A percentile compares a stretch with the other conserved stretches of the same genome.
Conservation (phyloP, 805 yeast species). For the Candida pseudofarinosa region DNA sequence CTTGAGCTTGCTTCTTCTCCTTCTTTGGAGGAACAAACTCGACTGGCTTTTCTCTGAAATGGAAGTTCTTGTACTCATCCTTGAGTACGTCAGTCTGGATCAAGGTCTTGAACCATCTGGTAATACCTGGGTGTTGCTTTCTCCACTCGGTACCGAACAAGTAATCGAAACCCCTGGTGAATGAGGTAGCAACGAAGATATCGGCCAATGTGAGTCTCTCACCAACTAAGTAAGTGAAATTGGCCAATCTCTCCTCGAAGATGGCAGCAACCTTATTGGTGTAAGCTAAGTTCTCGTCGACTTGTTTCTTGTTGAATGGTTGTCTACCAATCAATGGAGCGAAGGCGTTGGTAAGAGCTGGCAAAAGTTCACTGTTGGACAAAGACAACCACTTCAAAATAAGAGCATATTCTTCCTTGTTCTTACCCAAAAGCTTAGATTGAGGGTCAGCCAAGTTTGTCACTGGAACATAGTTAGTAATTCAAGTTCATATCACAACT, state of each 20-base stretch:
- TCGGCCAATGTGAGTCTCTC: conserved; percentile 59
- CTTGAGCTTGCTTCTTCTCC: conserved; percentile 53
- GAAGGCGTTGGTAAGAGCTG: conserved; percentile 47
- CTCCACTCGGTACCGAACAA: conserved; percentile 67
- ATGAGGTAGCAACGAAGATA: conserved; percentile 46
- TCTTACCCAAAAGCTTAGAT: conserved; percentile 59
- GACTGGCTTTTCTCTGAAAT: conserved; percentile 61
- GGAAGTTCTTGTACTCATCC: conserved; percentile 46
- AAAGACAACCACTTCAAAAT: conserved; percentile 77
- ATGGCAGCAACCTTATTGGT: conserved; percentile 37
- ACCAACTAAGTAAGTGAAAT: conserved; percentile 66
- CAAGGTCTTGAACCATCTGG: conserved; percentile 71
- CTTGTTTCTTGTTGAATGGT: conserved; percentile 76
- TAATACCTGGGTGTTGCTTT: conserved; percentile 53
- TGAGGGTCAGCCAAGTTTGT: conserved; percentile 42
- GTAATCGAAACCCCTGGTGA: conserved; percentile 52
- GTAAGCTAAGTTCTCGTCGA: conserved; percentile 42
- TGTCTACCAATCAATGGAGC: conserved; percentile 56
- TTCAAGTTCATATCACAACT: conserved; percentile 10
- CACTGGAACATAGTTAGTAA: conserved; percentile 25
- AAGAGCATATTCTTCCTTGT: conserved; percentile 57
- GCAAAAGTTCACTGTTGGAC: conserved; percentile 63
- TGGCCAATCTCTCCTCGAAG: conserved; percentile 55
- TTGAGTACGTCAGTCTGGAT: conserved; percentile 43
- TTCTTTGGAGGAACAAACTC: conserved; percentile 70